Percentiles rank a stretch among this genome's conserved stretches.
Conservation (phyloP, 768 basidiomycete genomes). For the Suillus discolor region DNA sequence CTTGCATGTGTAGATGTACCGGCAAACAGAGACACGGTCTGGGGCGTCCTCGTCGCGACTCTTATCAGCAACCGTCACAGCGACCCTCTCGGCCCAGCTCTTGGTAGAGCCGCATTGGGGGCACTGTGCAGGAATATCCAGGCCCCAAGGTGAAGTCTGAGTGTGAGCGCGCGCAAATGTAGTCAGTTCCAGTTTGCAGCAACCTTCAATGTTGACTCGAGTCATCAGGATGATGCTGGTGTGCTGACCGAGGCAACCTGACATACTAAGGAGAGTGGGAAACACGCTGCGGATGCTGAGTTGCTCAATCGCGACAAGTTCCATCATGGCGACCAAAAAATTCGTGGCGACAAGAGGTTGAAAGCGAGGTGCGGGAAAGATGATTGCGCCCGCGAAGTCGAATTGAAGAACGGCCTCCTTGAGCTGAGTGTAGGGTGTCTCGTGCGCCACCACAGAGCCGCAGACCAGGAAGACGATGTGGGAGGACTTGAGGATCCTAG, state of each 20-base stretch:
- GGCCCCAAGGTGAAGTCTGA: neutral
- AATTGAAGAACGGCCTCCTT: neutral
- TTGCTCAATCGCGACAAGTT: neutral
- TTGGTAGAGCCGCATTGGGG: neutral
- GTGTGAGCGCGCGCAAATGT: neutral
- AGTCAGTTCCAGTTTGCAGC: neutral
- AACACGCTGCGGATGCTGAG: neutral
- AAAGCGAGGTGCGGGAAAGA: neutral
- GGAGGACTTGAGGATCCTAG: neutral
- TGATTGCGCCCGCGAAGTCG: neutral
- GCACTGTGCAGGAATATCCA: neutral
- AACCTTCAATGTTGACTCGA: neutral
- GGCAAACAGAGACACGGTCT: neutral
- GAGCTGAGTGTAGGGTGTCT: neutral
- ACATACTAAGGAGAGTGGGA: neutral
- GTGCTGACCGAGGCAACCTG: neutral
- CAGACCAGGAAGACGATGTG: too few species aligned
- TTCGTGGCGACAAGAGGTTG: neutral
- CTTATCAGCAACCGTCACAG: too few species aligned
- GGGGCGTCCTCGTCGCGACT: neutral
- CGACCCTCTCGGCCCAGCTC: too few species aligned
- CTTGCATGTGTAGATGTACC: constrained; percentile 1
- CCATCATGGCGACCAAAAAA: neutral
- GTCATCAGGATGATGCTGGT: neutral
- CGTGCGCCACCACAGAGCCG: neutral